These are phyloP conservation scores for thale cress (Arabidopsis thaliana) DNA, from an alignment of 345 rosid genomes.

Conservation along the genomic window DNA sequence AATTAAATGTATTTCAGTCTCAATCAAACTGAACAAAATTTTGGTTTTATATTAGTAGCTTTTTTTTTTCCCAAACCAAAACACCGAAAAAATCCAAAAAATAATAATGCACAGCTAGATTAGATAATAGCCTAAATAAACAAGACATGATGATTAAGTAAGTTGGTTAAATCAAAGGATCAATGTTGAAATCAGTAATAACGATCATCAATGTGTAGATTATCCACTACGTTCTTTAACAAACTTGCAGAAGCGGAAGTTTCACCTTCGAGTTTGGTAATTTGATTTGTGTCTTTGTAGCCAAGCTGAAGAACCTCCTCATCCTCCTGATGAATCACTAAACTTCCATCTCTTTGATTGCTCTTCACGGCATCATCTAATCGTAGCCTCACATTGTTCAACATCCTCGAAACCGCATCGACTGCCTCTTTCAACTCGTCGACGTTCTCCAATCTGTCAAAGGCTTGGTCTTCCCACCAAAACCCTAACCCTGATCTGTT, in stretches of 20 bases:
- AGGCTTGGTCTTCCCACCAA: constrained; percentile 34
- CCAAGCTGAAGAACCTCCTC: not conserved
- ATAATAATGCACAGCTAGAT: not conserved
- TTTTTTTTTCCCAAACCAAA: constrained; percentile 5
- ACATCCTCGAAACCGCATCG: constrained; percentile 10
- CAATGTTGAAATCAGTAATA: not conserved
- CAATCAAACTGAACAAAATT: too few relatives aligned
- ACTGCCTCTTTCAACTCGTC: constrained; percentile 19
- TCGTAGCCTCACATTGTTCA: constrained; percentile 11
- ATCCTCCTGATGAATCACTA: not conserved
- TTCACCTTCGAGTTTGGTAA: not conserved
- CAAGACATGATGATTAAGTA: not conserved
- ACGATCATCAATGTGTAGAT: not conserved
- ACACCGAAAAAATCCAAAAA: not conserved
- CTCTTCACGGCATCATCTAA: constrained; percentile 14
- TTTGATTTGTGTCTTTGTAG: constrained; percentile 1
- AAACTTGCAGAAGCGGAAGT: not conserved
- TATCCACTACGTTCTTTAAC: not conserved
- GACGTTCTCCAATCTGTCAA: constrained; percentile 1
- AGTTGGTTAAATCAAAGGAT: constrained; percentile 4
- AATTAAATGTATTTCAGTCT: constrained; percentile 14
- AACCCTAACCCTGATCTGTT: constrained; percentile 9
- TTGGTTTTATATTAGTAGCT: too few relatives aligned
- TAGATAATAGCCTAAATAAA: not conserved
- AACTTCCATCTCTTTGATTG: not conserved